Conservation (phyloP, 768 basidiomycete species). For the Leccinum barrowsii region DNA sequence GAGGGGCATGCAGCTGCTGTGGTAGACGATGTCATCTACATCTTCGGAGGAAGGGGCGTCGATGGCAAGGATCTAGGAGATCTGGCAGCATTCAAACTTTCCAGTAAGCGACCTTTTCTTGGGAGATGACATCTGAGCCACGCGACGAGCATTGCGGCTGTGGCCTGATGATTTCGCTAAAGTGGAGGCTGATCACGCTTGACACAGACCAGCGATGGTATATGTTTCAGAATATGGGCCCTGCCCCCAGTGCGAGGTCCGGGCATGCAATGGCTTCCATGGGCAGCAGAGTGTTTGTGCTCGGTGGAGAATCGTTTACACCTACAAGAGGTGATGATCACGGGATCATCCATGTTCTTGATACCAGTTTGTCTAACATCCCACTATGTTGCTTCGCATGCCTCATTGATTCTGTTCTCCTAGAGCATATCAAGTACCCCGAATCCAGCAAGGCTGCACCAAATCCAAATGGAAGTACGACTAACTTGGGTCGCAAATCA, state of each 20-base stretch:
- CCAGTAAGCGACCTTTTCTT: slow-evolving; percentile 59
- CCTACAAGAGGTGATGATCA: slow-evolving; percentile 75
- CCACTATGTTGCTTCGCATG: not conserved
- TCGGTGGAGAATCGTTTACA: slow-evolving; percentile 90
- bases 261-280: slow-evolving; percentile 98
- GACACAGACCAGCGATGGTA: slow-evolving; percentile 92
- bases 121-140: not conserved
- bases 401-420: slow-evolving; percentile 3
- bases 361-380: slow-evolving; percentile 71
- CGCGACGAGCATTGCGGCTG: not conserved
- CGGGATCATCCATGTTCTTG: slow-evolving; percentile 81
- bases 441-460: slow-evolving; percentile 48
- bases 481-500: slow-evolving; percentile 43
- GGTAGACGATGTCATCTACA: slow-evolving; percentile 95
- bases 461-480: slow-evolving; percentile 24
- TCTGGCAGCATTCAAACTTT: slow-evolving; percentile 94
- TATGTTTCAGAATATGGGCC: slow-evolving; percentile 99
- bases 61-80: slow-evolving; percentile 96
- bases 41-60: slow-evolving; percentile 95
- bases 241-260: slow-evolving; percentile 85
- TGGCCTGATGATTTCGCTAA: slow-evolving; percentile 1
- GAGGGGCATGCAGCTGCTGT: slow-evolving; percentile 96
- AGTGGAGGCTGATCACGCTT: slow-evolving; percentile 10
- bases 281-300: slow-evolving; percentile 83
- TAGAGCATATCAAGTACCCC: slow-evolving; percentile 93